phyloP scores from a whole-genome alignment of 257 asterid genomes.

The Penstemon barbatus region DNA sequence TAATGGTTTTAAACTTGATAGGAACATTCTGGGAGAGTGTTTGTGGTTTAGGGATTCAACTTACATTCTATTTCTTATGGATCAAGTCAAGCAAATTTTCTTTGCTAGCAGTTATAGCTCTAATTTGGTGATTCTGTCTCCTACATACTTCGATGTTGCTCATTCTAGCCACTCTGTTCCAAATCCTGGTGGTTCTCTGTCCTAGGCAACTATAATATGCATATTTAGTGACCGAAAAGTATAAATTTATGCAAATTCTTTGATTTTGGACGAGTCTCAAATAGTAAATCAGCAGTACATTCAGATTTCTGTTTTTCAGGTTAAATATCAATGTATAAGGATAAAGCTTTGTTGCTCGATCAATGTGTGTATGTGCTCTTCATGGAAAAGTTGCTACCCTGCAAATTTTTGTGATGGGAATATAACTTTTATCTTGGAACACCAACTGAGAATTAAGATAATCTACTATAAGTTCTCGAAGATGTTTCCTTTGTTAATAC shows the following conservation, averaged over 20 bases:
- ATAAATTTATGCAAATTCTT: background rate
- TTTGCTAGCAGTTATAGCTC: constrained; percentile 3
- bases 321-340: background rate
- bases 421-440: too few relatives aligned
- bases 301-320: background rate
- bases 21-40: background rate
- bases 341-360: too few relatives aligned
- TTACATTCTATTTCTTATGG: background rate
- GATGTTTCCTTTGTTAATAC: background rate
- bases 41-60: background rate
- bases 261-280: background rate
- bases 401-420: too few relatives aligned
- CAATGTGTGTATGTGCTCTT: too few relatives aligned
- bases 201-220: background rate
- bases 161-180: constrained; percentile 5
- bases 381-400: too few relatives aligned
- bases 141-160: constrained; percentile 10
- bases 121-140: background rate
- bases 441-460: too few relatives aligned
- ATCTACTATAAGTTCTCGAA: too few relatives aligned
- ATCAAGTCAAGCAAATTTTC: constrained; percentile 6
- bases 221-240: background rate
- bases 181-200: background rate
- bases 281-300: too few relatives aligned
- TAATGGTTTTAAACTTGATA: background rate